Conservation (phyloP, 352 stramenopile genomes). For the Globisporangium emineosum region DNA sequence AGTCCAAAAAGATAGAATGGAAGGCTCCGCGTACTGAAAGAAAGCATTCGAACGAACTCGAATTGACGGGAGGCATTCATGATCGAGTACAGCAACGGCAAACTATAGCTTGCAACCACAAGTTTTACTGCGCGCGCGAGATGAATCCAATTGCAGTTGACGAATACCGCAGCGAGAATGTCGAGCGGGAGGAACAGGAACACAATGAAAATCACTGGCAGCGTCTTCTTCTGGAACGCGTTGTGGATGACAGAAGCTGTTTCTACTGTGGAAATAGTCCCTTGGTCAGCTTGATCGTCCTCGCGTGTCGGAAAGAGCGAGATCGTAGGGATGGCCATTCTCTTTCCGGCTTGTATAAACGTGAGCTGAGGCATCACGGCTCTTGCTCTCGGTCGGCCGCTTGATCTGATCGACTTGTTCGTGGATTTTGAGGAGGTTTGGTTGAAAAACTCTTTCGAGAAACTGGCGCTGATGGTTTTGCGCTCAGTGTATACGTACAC, state of each 20-base stretch:
- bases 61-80: conserved; percentile 21
- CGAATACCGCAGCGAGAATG: conserved; percentile 10
- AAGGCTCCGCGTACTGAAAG: conserved; percentile 35
- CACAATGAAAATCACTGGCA: conserved; percentile 6
- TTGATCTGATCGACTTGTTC: not conserved
- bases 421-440: not conserved
- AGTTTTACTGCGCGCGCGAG: conserved; percentile 21
- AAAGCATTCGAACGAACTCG: conserved; percentile 28
- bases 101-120: conserved; percentile 1
- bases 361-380: conserved; percentile 10
- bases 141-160: conserved; percentile 48
- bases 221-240: not conserved
- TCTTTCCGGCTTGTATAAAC: not conserved
- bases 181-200: conserved; percentile 15
- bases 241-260: conserved; percentile 8
- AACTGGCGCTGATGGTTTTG: conserved; percentile 5
- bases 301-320: conserved; percentile 15
- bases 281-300: not conserved
- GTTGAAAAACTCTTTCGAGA: not conserved
- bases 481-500: conserved; percentile 13
- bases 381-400: not conserved
- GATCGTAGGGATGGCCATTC: not conserved
- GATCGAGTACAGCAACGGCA: conserved; percentile 22
- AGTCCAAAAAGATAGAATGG: conserved; percentile 18
- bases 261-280: conserved; percentile 2